A percentile compares a stretch with the other conserved stretches of the same genome.
Evolutionary conservation across 805 yeast species (phyloP).

Genomic region (Candida qinlingensis): DNA sequence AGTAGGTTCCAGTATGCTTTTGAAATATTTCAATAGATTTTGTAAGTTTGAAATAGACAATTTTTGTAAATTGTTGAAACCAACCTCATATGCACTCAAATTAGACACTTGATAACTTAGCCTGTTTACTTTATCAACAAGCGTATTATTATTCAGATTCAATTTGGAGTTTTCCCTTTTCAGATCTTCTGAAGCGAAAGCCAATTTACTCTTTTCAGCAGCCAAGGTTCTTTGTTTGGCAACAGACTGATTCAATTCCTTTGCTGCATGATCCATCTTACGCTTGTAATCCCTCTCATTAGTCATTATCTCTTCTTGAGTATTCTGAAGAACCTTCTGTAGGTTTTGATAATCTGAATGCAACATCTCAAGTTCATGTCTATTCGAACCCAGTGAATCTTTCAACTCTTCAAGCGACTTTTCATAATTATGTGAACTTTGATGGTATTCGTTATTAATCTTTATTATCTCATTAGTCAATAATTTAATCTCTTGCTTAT

Average conservation of each 20-base stretch:
- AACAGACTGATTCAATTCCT: constrained; percentile 35
- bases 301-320: constrained; percentile 18
- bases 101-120: constrained; percentile 22
- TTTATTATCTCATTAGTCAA: constrained; percentile 14
- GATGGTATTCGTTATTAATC: constrained; percentile 10
- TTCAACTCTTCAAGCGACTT: constrained; percentile 9
- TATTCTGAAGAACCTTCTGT: constrained; percentile 19
- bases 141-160: constrained; percentile 31
- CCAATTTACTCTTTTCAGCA: constrained; percentile 40
- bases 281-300: constrained; percentile 29
- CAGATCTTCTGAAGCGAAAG: constrained; percentile 35
- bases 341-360: constrained; percentile 23
- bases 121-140: constrained; percentile 35
- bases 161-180: constrained; percentile 34
- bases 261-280: constrained; percentile 30
- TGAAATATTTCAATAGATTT: constrained; percentile 44
- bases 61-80: constrained; percentile 36
- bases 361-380: constrained; percentile 17
- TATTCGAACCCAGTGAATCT: constrained; percentile 8
- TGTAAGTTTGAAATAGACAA: constrained; percentile 43
- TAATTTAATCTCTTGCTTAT: constrained; percentile 13
- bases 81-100: constrained; percentile 32
- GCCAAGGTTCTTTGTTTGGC: constrained; percentile 39
- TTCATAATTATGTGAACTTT: constrained; percentile 12
- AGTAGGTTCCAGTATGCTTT: constrained; percentile 49